Evolutionary conservation across 139 green algal species (phyloP).

Genomic region (Chlamydomonas sphaeroides): DNA sequence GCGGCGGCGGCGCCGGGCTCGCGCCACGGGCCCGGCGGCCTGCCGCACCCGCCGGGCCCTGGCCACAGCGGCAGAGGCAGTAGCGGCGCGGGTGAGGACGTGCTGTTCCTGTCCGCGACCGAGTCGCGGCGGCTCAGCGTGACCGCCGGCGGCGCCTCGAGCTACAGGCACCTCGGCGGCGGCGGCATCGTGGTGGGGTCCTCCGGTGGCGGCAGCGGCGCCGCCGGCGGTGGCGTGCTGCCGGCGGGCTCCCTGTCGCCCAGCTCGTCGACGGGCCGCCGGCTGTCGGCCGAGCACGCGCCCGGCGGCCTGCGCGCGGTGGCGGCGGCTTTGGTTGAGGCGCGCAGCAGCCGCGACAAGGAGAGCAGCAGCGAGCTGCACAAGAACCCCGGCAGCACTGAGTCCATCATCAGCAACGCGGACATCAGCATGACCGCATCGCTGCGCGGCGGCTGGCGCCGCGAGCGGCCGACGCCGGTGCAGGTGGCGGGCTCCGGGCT

Average conservation of each 20-base stretch:
- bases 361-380: not conserved
- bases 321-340: not conserved
- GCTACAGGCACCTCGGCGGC: not conserved
- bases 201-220: too few relatives aligned
- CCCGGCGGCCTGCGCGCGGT: not conserved
- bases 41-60: too few relatives aligned
- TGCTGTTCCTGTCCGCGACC: conserved; percentile 6
- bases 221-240: too few relatives aligned
- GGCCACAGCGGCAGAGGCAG: too few relatives aligned
- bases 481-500: not conserved
- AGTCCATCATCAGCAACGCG: conserved; percentile 28
- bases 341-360: too few relatives aligned
- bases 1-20: too few relatives aligned
- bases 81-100: not conserved
- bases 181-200: conserved; percentile 17
- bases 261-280: not conserved
- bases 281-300: not conserved
- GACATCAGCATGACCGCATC: conserved; percentile 24
- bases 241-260: conserved; percentile 10
- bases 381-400: conserved; percentile 2
- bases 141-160: not conserved
- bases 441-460: not conserved
- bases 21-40: too few relatives aligned
- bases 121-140: conserved; percentile 32
- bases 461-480: conserved; percentile 16